These are phyloP conservation scores for Suhomyces vadensis DNA, from an alignment of 805 yeast genomes.

Conservation along the genomic window DNA sequence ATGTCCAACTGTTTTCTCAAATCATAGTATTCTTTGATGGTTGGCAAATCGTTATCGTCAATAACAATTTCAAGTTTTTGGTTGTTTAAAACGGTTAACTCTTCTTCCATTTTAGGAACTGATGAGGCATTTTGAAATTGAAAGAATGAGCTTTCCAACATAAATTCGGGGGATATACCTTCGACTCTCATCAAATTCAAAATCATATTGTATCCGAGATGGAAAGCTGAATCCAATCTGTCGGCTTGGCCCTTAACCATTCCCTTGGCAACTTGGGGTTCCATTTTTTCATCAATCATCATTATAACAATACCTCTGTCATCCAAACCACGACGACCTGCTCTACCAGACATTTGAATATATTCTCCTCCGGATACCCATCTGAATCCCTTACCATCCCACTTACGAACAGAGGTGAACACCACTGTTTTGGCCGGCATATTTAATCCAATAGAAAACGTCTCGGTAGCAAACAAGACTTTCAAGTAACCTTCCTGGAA, in stretches of 20 bases:
- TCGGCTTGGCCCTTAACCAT: conserved; percentile 99
- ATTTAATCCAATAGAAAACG: conserved; percentile 95
- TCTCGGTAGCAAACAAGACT: conserved; percentile 95
- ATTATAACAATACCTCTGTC: conserved; percentile 98
- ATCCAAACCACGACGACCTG: conserved; percentile 99
- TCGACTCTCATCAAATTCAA: conserved; percentile 94
- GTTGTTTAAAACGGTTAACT: conserved; percentile 54
- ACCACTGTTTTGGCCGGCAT: conserved; percentile 99
- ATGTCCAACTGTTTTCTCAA: conserved; percentile 66
- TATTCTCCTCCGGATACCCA: conserved; percentile 99
- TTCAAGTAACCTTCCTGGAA: conserved; percentile 96
- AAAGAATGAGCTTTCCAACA: conserved; percentile 90
- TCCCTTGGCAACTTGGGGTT: conserved; percentile 97
- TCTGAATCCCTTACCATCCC: conserved; percentile 97
- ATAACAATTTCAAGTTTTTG: conserved; percentile 52
- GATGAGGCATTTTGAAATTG: conserved; percentile 93
- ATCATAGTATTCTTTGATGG: conserved; percentile 81
- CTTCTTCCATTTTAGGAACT: conserved; percentile 79
- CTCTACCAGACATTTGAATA: conserved; percentile 99
- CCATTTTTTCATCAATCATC: conserved; percentile 99
- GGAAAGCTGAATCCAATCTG: conserved; percentile 95
- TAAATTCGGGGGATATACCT: conserved; percentile 96
- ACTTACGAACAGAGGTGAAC: conserved; percentile 93
- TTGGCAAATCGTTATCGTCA: conserved; percentile 62
- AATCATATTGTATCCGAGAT: conserved; percentile 95